phyloP scores from a whole-genome alignment of 2,329 filamentous ascomycete species.

The Colletotrichum sp. region DNA sequence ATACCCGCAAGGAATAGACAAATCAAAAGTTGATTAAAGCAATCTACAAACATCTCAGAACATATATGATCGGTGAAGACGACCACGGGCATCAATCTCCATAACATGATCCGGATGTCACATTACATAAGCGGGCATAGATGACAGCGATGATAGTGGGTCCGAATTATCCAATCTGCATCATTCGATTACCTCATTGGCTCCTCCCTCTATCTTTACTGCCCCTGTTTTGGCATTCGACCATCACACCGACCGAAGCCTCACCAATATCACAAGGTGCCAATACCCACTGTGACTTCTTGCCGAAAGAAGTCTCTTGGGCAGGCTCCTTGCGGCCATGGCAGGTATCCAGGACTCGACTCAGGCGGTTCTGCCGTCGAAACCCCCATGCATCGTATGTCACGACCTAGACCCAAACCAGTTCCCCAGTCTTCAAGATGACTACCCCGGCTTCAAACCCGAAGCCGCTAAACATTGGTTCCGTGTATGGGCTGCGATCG shows the following conservation, averaged over 20 bases:
- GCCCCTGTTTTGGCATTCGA: background rate
- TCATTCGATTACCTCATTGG: background rate
- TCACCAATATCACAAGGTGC: background rate
- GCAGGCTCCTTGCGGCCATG: too few relatives aligned
- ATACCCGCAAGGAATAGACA: background rate
- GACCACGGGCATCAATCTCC: background rate
- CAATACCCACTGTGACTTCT: background rate
- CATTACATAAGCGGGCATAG: background rate
- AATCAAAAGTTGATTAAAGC: background rate
- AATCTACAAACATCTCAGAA: background rate
- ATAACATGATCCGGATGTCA: too few relatives aligned
- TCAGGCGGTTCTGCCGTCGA: background rate
- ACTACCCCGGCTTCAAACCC: background rate
- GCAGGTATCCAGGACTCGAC: background rate
- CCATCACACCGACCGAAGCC: background rate
- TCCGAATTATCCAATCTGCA: accelerated
- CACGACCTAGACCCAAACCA: background rate
- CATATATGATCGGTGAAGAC: background rate
- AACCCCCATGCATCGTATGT: background rate
- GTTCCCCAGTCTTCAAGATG: background rate
- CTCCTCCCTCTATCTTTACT: accelerated
- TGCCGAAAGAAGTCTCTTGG: too few relatives aligned
- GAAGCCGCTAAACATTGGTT: background rate
- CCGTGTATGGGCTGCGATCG: background rate
- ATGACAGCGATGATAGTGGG: background rate